Conservation (phyloP, 805 yeast species). For the Nakazawaea pomicola region DNA sequence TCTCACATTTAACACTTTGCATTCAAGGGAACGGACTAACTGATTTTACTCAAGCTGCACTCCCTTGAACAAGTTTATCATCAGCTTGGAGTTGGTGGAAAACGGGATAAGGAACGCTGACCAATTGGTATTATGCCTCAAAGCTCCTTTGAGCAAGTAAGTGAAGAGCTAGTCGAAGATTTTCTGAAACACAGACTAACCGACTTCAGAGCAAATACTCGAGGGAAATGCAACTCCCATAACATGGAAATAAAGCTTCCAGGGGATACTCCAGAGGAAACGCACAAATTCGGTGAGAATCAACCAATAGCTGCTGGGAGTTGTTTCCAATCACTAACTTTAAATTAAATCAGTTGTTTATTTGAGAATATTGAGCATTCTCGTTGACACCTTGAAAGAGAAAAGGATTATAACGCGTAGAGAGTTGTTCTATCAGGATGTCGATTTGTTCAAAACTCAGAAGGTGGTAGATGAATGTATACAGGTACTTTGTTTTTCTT, state of each 20-base stretch:
- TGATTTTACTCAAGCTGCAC: no score
- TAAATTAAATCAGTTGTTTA: constrained; percentile 13
- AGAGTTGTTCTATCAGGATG: constrained; percentile 57
- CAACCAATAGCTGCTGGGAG: constrained; percentile 14
- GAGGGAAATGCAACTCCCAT: no score
- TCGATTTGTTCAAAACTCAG: constrained; percentile 44
- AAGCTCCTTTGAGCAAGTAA: not conserved
- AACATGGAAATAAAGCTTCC: no score
- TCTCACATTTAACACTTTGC: no score
- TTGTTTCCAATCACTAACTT: constrained; percentile 13
- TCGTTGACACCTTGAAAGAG: constrained; percentile 3
- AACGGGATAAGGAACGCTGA: constrained; percentile 5
- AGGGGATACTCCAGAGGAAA: no score
- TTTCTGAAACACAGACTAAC: no score
- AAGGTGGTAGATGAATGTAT: constrained; percentile 33
- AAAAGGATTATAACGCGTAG: constrained; percentile 37
- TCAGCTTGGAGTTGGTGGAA: not conserved
- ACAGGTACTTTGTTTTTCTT: constrained; percentile 30
- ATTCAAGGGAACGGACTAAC: no score
- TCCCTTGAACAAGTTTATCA: not conserved
- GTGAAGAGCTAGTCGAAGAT: no score
- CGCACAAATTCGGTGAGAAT: constrained; percentile 7
- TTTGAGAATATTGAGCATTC: constrained; percentile 7
- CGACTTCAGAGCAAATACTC: no score
- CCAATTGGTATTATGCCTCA: not conserved